A percentile compares a stretch with the other conserved stretches of the same genome.
These are phyloP conservation scores for Suillus brevipes DNA, from an alignment of 768 basidiomycete genomes.

Conservation along the genomic window DNA sequence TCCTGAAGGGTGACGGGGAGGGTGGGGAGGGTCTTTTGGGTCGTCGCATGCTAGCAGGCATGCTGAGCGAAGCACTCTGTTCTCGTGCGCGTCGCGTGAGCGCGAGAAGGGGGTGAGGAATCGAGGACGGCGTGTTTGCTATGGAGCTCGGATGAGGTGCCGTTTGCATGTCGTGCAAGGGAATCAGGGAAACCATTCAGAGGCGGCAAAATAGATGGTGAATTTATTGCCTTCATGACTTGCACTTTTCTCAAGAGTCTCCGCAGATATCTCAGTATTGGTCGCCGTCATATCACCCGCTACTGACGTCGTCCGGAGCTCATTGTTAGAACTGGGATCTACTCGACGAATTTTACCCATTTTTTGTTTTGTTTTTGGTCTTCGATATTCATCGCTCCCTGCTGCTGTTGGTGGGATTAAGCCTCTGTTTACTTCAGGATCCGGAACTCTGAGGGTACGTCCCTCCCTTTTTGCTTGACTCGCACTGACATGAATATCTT, in stretches of 20 bases:
- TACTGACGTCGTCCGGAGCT: constrained; percentile 23
- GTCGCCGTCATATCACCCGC: constrained; percentile 64
- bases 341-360: not conserved
- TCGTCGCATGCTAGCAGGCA: constrained; percentile 59
- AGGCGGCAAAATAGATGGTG: constrained; percentile 89
- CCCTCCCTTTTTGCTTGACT: too few species aligned
- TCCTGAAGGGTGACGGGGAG: constrained; percentile 24
- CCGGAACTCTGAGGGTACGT: too few species aligned
- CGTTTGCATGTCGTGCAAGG: constrained; percentile 81
- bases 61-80: constrained; percentile 79
- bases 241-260: constrained; percentile 6
- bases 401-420: too few species aligned
- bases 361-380: not conserved
- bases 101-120: constrained; percentile 41
- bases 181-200: constrained; percentile 70
- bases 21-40: constrained; percentile 35
- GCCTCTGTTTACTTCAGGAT: too few species aligned
- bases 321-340: not conserved
- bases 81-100: constrained; percentile 73
- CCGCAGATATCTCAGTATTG: constrained; percentile 66
- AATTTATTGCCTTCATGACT: not conserved
- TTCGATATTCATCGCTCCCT: not conserved
- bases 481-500: too few species aligned
- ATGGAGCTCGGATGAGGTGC: constrained; percentile 60
- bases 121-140: constrained; percentile 25